Base-by-base conservation (phyloP, 2,329 filamentous ascomycete species). In the Neofusicoccum umdonicola region DNA sequence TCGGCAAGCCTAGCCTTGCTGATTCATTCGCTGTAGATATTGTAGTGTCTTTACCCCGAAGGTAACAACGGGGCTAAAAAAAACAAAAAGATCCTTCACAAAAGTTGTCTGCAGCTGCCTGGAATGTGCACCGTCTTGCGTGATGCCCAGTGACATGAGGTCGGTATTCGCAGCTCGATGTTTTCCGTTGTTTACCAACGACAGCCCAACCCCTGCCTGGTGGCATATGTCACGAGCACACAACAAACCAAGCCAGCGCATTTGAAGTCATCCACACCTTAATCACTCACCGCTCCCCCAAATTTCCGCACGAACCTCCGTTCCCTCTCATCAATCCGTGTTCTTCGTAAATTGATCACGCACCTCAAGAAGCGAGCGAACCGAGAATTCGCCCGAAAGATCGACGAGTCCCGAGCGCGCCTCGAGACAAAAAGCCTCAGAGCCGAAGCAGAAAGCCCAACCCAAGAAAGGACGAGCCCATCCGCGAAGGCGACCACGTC, bases 401-500 rank as follows among this genome's bases (percentile, higher is more conserved):
- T 62, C 60, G 60, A 62, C 45, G 47, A 52, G 42, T 27, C 47
- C 50, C 44, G 45, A 62, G 31, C 56, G 41, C 56, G 42, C 27
- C 37, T 60, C 56, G 41, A 60, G 27, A 54, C 61, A 22, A 67
- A 19, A 22, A 22, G 22, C 22, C 22, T 22, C 22, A 31, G 47
- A 44, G 66, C 39, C 61, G 15, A 48, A 70, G 54, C 41, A 34
- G 31, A 13, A 15, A 27, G 52, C 66, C 58, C 71, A 71, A 42
- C 78, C 79, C 3, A 22, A 22, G 39, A 80, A 79, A 76, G 47
- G 74, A 71, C 65, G 70, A 79, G 68, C 70, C 72, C 6, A 80
- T 81, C 64, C 27, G 74, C 15, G 74, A 76, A 63, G 78, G 77
- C 41, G 78, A 80, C 52, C 70, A 72, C 37, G 78, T 81, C n/a